A percentile compares a stretch with the other conserved stretches of the same genome.
These are phyloP conservation scores for Fusarium continuum DNA, from an alignment of 2,329 filamentous ascomycete species.

Conservation along the genomic window DNA sequence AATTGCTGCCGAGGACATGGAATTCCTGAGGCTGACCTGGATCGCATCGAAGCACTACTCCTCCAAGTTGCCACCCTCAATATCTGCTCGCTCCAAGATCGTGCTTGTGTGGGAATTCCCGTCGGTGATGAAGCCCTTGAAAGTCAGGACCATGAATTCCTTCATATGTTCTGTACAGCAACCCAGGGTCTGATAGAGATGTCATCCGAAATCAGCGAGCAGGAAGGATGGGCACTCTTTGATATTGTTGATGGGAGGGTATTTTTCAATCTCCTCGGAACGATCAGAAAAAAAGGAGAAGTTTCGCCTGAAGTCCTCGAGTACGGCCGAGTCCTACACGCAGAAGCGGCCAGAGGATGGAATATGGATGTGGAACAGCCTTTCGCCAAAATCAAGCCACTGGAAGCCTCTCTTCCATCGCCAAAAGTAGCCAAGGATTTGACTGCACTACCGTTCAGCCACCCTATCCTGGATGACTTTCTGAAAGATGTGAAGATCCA, in stretches of 20 bases:
- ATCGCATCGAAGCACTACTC: conserved; percentile 20
- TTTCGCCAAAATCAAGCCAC: background rate
- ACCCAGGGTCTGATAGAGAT: background rate
- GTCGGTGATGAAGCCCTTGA: background rate
- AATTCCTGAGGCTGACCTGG: background rate
- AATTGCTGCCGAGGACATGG: background rate
- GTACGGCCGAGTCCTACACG: background rate
- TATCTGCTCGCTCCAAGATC: conserved; percentile 20
- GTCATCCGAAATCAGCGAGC: background rate
- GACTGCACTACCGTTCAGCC: conserved; percentile 57
- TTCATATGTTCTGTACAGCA: background rate
- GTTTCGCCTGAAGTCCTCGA: conserved; percentile 7
- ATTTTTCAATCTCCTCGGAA: conserved; percentile 35
- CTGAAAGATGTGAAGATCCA: conserved; percentile 54
- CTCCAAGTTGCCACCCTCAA: conserved; percentile 17
- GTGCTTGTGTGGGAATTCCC: background rate
- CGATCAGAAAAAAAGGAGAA: background rate
- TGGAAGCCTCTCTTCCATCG: background rate
- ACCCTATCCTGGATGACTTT: conserved; percentile 57
- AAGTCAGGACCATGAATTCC: conserved; percentile 15
- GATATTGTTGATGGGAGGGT: conserved; percentile 32
- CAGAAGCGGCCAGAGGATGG: background rate
- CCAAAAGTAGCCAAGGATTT: conserved; percentile 5
- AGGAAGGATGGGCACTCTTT: background rate
- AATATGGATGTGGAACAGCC: background rate